Evolutionary conservation across 345 rosid genomes (phyloP), one percentile per base, ranked within the genome.

Genomic region (Aquilaria yunnanensis): DNA sequence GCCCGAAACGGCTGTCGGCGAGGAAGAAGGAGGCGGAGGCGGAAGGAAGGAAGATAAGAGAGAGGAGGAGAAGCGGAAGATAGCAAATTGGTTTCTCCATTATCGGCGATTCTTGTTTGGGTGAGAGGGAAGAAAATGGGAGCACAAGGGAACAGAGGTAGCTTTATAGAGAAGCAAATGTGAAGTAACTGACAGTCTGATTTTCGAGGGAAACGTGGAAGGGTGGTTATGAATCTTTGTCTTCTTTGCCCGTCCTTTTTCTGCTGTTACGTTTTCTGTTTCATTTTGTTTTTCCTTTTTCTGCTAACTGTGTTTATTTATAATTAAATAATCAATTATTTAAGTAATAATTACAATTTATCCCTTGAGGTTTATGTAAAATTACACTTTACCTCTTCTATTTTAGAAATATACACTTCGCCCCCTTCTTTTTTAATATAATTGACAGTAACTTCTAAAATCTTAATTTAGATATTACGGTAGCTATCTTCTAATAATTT

Each of bases 61-160:
- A 23, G 59, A 71, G 2, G 60, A 78, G 54, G 54, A 71, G 60
- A 34, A 68, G 64, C 32, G 66, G 65, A 10, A 74, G 59, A 32
- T 77, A 65, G n/a, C 30, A 57, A 56, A 51, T 72, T 23, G 2
- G 62, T 56, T 61, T 79, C 73, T 33, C 84, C 92, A 86, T 88
- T 55, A 67, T 66, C n/a, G 37, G 3, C 6, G 48, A 47, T 16
- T 12, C 46, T 30, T 13, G 53, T 2, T 54, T 30, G 57, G 10
- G 13, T 55, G 13, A 6, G 13, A 10, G 47, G 12, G 56, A 14
- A 31, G 58, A 32, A 46, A 14, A 62, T 13, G 31, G 33, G 31
- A 47, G 29, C 61, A 13, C 45, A 37, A 13, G 8, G 65, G 57
- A 46, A 52, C 56, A 31, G 32, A 29, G 65, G 23, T 54, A 34